Evolutionary conservation across 1,139 yeast genomes (phyloP).

Genomic region (Geotrichum histeridarum): DNA sequence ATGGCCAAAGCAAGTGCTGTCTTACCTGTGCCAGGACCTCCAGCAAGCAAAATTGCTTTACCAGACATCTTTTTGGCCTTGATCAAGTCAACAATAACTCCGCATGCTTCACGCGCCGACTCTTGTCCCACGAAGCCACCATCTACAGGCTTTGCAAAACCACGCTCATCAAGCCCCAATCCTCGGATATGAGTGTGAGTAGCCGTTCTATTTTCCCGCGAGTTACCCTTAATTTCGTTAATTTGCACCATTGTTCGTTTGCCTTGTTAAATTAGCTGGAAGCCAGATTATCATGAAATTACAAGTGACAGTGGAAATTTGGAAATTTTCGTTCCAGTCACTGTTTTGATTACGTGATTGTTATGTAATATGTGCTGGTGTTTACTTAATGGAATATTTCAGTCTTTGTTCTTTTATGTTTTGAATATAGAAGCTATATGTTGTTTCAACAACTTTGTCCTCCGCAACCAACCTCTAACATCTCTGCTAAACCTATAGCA

Average conservation of each 20-base stretch:
- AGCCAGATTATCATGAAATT: neutral
- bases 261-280: neutral
- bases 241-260: slow-evolving; percentile 63
- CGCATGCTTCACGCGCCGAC: slow-evolving; percentile 96
- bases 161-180: slow-evolving; percentile 86
- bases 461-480: neutral
- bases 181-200: slow-evolving; percentile 98
- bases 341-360: slow-evolving; percentile 4
- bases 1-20: slow-evolving; percentile 95
- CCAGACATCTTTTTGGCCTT: slow-evolving; percentile 93
- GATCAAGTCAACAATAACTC: slow-evolving; percentile 88
- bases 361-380: neutral
- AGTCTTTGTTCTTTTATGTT: neutral
- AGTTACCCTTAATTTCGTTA: slow-evolving; percentile 67
- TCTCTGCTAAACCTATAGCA: neutral
- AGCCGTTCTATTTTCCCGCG: slow-evolving; percentile 75
- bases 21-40: slow-evolving; percentile 98
- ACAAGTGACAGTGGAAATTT: slow-evolving; percentile 4
- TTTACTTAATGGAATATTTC: neutral
- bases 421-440: neutral
- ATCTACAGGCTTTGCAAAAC: slow-evolving; percentile 76
- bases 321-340: neutral
- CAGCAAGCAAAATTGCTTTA: slow-evolving; percentile 90
- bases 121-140: slow-evolving; percentile 96
- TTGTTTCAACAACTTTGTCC: neutral